Base-by-base conservation (phyloP, 1,284 basidiomycete genomes). In the Ceratobasidium sp. region DNA sequence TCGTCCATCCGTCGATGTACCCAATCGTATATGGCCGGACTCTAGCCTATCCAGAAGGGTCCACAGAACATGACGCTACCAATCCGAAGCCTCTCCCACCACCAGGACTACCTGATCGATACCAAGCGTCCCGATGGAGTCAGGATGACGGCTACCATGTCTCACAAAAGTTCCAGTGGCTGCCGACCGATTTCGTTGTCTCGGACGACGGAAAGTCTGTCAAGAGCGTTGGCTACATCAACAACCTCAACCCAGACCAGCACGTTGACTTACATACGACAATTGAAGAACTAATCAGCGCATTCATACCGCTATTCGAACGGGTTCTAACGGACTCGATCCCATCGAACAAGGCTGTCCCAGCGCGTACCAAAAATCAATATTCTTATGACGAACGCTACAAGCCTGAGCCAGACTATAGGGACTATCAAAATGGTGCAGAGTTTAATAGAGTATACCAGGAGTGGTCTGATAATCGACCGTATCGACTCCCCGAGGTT, bases 1-100 rank as follows among this genome's bases (percentile, higher is more conserved):
- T 87, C 35, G 83, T 86, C 3, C 85, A 87, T 75, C 86, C 86
- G 82, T 85, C 0, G n/a, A n/a, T n/a, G n/a, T n/a, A n/a, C n/a
- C n/a, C n/a, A n/a, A n/a, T n/a, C n/a, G n/a, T n/a, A n/a, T 85
- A 86, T 77, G 84, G 82, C 17, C 73, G 77, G 8, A 81, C 80
- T 13, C 71, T 76, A 5, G 39, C 49, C 13, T 68, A 56, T 63
- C 58, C 76, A 33, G n/a, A 63, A n/a, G n/a, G n/a, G n/a, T n/a
- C n/a, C n/a, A n/a, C n/a, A n/a, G n/a, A n/a, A n/a, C n/a, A n/a
- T 28, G 49, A 61, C 42, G 20, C 42, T 1, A 33, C 74, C 20
- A 53, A 61, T 28, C 60, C 6, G 65, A 13, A 33, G 17, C 28
- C 17, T 6, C 37, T 23, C 23, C 11, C n/a, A 39, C 37, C 26